Conservation (phyloP, 169 alveolate species). For the Plasmodium malariae region DNA sequence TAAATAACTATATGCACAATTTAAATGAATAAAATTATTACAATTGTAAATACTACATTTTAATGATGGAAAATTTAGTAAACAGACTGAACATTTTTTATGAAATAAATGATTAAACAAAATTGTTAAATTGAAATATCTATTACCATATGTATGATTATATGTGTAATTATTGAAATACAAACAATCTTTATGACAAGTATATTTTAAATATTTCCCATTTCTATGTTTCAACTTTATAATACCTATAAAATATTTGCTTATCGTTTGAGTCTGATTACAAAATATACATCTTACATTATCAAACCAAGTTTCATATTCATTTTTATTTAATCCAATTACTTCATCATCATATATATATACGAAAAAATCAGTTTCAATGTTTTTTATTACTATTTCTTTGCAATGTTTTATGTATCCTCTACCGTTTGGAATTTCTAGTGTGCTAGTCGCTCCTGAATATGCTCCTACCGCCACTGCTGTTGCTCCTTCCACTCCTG, state of each 20-base stretch:
- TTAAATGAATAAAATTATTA: constrained; percentile 38
- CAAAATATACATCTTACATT: constrained; percentile 48
- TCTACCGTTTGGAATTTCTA: too few species aligned
- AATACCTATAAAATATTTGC: constrained; percentile 43
- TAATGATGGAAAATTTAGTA: constrained; percentile 54
- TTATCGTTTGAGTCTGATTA: constrained; percentile 52
- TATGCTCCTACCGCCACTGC: too few species aligned
- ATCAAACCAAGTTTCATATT: constrained; percentile 45
- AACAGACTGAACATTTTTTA: constrained; percentile 43
- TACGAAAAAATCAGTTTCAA: constrained; percentile 4
- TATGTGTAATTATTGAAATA: constrained; percentile 45
- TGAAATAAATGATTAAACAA: constrained; percentile 44
- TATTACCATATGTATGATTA: constrained; percentile 62
- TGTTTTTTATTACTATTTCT: constrained; percentile 37
- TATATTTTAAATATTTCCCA: constrained; percentile 47
- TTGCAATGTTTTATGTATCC: background rate
- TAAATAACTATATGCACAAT: constrained; percentile 41
- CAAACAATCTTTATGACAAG: constrained; percentile 64
- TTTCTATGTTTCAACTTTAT: constrained; percentile 35
- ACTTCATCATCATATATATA: constrained; percentile 66
- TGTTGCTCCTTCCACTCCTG: too few species aligned
- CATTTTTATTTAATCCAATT: constrained; percentile 32
- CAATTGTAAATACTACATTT: constrained; percentile 63
- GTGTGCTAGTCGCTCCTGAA: too few species aligned
- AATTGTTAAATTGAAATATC: constrained; percentile 54